These are phyloP conservation scores for Ramularia endophylla DNA, from an alignment of 2,329 filamentous ascomycete species.

Conservation along the genomic window DNA sequence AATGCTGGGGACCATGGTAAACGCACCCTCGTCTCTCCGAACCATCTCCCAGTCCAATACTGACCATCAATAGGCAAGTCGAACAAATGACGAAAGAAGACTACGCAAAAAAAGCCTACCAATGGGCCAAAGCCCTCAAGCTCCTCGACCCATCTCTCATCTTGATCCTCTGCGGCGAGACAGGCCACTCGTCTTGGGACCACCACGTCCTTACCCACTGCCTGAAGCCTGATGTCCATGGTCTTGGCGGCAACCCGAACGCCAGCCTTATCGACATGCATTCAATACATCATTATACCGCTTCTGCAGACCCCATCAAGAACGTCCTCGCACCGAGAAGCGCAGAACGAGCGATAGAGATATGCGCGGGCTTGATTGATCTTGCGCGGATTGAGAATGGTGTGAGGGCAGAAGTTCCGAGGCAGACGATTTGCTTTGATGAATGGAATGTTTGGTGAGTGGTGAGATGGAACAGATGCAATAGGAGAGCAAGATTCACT, in stretches of 20 bases:
- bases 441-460: conserved; percentile 73
- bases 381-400: conserved; percentile 65
- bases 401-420: conserved; percentile 53
- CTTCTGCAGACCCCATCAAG: conserved; percentile 42
- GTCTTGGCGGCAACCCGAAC: conserved; percentile 43
- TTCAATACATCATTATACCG: conserved; percentile 74
- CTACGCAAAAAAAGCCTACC: conserved; percentile 62
- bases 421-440: conserved; percentile 71
- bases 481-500: too few relatives aligned
- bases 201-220: conserved; percentile 66
- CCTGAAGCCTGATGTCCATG: conserved; percentile 47
- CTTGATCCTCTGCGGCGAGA: conserved; percentile 70
- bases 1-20: conserved; percentile 57
- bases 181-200: conserved; percentile 65
- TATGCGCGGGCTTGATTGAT: conserved; percentile 63
- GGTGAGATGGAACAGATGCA: too few relatives aligned
- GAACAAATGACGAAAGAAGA: conserved; percentile 62
- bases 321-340: conserved; percentile 60
- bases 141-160: conserved; percentile 63
- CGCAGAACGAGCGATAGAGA: conserved; percentile 69
- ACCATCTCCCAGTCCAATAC: too few relatives aligned
- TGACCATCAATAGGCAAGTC: conserved; percentile 56
- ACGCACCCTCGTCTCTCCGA: too few relatives aligned
- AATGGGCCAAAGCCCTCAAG: conserved; percentile 67
- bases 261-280: conserved; percentile 66